Conservation (phyloP, 805 yeast species). For the Ogataea salicorniae region DNA sequence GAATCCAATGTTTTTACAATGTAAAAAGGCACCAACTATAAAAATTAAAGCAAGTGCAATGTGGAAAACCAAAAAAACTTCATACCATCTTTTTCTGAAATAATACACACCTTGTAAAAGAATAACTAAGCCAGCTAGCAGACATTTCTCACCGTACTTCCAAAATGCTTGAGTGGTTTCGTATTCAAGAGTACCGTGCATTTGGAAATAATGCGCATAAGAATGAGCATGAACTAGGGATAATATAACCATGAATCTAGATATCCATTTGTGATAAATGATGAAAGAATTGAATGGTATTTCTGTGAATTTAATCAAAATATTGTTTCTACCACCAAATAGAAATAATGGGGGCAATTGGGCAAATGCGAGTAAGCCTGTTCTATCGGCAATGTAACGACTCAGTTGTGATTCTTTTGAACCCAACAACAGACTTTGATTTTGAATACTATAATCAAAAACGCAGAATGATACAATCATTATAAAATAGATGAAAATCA, state of each 20-base stretch:
- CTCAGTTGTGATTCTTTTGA: slow-evolving; percentile 21
- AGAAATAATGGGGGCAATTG: slow-evolving; percentile 45
- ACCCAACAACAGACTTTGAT: slow-evolving; percentile 14
- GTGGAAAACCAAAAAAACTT: slow-evolving; percentile 38
- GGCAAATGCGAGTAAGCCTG: slow-evolving; percentile 42
- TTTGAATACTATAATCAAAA: slow-evolving; percentile 12
- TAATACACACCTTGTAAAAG: slow-evolving; percentile 41
- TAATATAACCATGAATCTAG: slow-evolving; percentile 24
- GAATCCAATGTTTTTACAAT: slow-evolving; percentile 37
- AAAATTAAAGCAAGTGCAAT: slow-evolving; percentile 40
- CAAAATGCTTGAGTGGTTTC: slow-evolving; percentile 7
- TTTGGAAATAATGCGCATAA: slow-evolving; percentile 27
- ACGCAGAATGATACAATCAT: slow-evolving; percentile 8
- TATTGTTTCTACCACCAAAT: slow-evolving; percentile 56
- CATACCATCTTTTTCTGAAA: slow-evolving; percentile 44
- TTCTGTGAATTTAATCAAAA: slow-evolving; percentile 48
- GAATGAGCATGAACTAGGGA: slow-evolving; percentile 29
- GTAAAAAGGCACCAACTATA: slow-evolving; percentile 44
- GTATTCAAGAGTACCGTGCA: slow-evolving; percentile 2
- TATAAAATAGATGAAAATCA: slow-evolving; percentile 12
- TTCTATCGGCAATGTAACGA: slow-evolving; percentile 50
- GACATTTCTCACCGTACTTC: slow-evolving; percentile 26
- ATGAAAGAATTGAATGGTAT: slow-evolving; percentile 41
- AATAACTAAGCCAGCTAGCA: slow-evolving; percentile 36
- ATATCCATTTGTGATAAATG: slow-evolving; percentile 42